These are phyloP conservation scores for Candida dendrica DNA, from an alignment of 805 yeast species.

Conservation along the genomic window DNA sequence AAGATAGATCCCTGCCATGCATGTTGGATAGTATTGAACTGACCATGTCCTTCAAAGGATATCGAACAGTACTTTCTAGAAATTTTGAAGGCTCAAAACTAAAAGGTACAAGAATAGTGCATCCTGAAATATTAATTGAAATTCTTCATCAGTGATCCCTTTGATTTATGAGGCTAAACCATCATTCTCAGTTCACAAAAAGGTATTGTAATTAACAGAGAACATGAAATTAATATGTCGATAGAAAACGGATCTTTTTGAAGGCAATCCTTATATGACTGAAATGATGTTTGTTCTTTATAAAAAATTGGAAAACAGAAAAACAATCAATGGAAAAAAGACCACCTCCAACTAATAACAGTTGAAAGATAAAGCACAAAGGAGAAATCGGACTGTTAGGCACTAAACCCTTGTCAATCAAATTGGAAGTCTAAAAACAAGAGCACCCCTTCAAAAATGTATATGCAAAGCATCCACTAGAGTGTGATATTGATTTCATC, in stretches of 20 bases:
- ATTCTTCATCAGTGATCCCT: too few species aligned
- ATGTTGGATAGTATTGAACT: background rate
- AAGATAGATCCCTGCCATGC: too few species aligned
- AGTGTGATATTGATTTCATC: background rate
- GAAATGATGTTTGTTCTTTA: slow-evolving; percentile 16
- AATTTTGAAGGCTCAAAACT: background rate
- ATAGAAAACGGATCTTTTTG: slow-evolving; percentile 10
- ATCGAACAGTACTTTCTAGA: background rate
- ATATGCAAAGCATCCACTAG: background rate
- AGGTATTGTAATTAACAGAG: background rate
- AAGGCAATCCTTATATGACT: slow-evolving; percentile 4
- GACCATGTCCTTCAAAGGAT: background rate
- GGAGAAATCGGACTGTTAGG: background rate
- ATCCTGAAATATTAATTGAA: too few species aligned
- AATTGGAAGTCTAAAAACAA: background rate
- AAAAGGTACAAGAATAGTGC: too few species aligned
- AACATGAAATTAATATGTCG: too few species aligned
- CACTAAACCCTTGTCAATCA: background rate
- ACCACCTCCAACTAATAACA: slow-evolving; percentile 1
- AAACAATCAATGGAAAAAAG: slow-evolving; percentile 14
- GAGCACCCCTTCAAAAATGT: background rate
- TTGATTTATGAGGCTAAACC: too few species aligned
- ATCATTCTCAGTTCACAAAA: too few species aligned
- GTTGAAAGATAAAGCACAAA: background rate
- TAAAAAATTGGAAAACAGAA: slow-evolving; percentile 1